Conservation (phyloP, 805 yeast species). For the Debaryomyces hansenii region DNA sequence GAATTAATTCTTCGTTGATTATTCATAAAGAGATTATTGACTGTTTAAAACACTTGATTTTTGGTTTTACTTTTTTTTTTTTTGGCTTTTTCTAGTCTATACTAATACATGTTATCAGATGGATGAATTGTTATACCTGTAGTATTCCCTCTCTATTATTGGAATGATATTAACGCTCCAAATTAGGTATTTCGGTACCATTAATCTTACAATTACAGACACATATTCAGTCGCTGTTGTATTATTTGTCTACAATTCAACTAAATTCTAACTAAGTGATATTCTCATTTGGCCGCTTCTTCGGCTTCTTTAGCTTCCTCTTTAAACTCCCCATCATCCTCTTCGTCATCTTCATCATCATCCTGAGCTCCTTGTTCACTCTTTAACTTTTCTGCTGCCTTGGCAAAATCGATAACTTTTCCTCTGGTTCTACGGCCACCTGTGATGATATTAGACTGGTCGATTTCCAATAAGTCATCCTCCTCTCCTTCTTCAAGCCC, state of each 20-base stretch:
- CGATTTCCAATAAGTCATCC: slow-evolving; percentile 79
- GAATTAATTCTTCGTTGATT: not conserved
- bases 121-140: no score
- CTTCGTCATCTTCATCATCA: slow-evolving; percentile 49
- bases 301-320: slow-evolving; percentile 21
- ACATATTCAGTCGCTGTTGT: not conserved
- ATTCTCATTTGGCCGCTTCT: not conserved
- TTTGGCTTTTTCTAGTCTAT: slow-evolving; percentile 4
- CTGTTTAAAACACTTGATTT: no score
- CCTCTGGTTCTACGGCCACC: slow-evolving; percentile 90
- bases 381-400: slow-evolving; percentile 73
- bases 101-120: slow-evolving; percentile 1
- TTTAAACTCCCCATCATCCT: slow-evolving; percentile 53
- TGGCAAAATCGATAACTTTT: slow-evolving; percentile 77
- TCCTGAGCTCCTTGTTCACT: slow-evolving; percentile 43
- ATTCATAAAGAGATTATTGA: no score
- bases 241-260: not conserved
- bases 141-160: no score
- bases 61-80: slow-evolving; percentile 10
- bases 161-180: no score
- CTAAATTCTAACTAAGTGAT: not conserved
- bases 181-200: no score
- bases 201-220: not conserved
- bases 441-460: slow-evolving; percentile 78
- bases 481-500: slow-evolving; percentile 59